phyloP scores from a whole-genome alignment of 225 moss, liverwort and hornwort genomes.

The Polytrichum commune region DNA sequence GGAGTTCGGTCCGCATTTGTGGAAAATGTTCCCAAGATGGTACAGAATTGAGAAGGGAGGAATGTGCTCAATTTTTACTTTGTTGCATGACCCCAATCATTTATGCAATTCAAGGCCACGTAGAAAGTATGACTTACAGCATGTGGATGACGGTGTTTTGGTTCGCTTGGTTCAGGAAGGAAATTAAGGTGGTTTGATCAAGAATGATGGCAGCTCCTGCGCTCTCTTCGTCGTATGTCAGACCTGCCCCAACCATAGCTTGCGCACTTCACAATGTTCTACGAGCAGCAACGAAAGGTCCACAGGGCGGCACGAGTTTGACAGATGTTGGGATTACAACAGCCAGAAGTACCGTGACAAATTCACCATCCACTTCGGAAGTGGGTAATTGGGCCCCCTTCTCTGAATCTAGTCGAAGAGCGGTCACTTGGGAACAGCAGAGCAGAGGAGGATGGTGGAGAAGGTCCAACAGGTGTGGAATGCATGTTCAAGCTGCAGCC shows the following conservation, averaged over 20 bases:
- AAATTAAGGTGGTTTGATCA: not conserved
- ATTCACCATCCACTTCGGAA: not conserved
- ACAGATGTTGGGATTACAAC: conserved; percentile 12
- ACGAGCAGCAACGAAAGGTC: conserved; percentile 19
- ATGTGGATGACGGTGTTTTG: no score
- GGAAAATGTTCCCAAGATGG: no score
- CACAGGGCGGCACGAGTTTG: conserved; percentile 13
- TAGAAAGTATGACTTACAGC: no score
- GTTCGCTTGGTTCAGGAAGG: not conserved
- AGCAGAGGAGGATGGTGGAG: conserved; percentile 12
- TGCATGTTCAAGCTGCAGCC: conserved; percentile 51
- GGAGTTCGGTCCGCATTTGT: no score
- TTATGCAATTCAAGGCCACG: no score
- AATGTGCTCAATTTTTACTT: no score
- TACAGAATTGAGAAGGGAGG: no score
- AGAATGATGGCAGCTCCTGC: conserved; percentile 26
- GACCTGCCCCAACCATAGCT: conserved; percentile 32
- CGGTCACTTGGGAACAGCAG: conserved; percentile 18
- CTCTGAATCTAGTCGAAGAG: conserved; percentile 6
- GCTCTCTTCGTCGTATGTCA: conserved; percentile 26
- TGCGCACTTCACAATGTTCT: conserved; percentile 37
- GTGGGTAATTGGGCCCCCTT: not conserved
- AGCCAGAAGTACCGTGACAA: conserved; percentile 9
- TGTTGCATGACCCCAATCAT: no score
- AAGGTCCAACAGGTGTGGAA: conserved; percentile 22